These are phyloP conservation scores for Pleurozium schreberi DNA, from an alignment of 225 moss, liverwort and hornwort genomes.

Conservation along the genomic window DNA sequence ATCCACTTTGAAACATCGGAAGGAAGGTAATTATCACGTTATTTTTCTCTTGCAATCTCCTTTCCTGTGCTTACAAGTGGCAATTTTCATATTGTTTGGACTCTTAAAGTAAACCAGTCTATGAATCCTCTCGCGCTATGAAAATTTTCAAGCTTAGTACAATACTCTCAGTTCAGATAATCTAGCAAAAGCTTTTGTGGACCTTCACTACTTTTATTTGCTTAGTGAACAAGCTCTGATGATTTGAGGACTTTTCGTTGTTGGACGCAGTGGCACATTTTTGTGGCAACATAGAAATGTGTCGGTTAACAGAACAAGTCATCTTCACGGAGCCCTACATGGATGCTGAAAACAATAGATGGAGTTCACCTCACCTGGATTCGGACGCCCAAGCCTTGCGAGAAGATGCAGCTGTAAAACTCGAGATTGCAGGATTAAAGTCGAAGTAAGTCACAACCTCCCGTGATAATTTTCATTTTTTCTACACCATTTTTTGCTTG, in stretches of 20 bases:
- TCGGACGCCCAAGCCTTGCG: constrained; percentile 53
- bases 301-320: constrained; percentile 83
- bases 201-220: background rate
- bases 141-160: background rate
- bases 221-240: background rate
- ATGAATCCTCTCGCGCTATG: background rate
- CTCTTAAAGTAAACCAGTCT: background rate
- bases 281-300: constrained; percentile 88
- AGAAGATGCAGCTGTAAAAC: constrained; percentile 53
- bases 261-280: constrained; percentile 44
- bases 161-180: background rate
- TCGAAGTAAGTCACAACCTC: constrained; percentile 22
- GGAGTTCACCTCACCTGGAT: constrained; percentile 86
- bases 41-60: background rate
- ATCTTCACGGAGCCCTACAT: constrained; percentile 94
- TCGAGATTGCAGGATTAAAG: constrained; percentile 72
- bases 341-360: constrained; percentile 68
- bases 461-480: background rate
- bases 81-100: background rate
- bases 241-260: background rate
- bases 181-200: background rate
- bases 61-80: background rate
- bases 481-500: background rate
- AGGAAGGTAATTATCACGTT: constrained; percentile 22
- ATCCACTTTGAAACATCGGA: constrained; percentile 58